phyloP scores from a whole-genome alignment of 2,329 filamentous ascomycete genomes.

The Aspergillus vadensis region DNA sequence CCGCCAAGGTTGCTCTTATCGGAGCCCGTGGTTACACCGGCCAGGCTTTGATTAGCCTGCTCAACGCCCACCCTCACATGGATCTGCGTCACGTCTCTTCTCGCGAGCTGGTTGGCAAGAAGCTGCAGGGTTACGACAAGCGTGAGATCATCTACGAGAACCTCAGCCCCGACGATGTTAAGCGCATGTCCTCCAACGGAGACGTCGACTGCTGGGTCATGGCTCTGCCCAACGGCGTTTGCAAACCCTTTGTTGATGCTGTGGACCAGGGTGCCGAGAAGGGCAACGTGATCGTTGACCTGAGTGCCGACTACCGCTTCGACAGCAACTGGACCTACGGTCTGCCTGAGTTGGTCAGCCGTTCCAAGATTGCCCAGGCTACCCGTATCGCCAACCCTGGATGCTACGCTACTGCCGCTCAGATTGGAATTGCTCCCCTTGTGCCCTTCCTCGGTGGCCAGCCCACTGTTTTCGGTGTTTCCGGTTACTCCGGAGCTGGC shows the following conservation, averaged over 20 bases:
- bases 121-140: conserved; percentile 88
- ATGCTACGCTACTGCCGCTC: conserved; percentile 91
- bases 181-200: conserved; percentile 77
- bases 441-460: conserved; percentile 75
- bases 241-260: conserved; percentile 90
- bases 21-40: conserved; percentile 94
- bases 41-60: conserved; percentile 81
- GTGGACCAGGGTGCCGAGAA: conserved; percentile 69
- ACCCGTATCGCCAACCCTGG: conserved; percentile 89
- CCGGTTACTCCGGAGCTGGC: conserved; percentile 91
- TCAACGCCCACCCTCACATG: conserved; percentile 86
- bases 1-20: conserved; percentile 81
- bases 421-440: conserved; percentile 83
- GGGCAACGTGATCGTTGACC: conserved; percentile 80
- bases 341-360: conserved; percentile 79
- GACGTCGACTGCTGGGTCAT: conserved; percentile 96
- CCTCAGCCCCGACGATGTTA: conserved; percentile 81
- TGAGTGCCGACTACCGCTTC: conserved; percentile 97
- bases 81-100: conserved; percentile 91
- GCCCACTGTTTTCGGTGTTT: conserved; percentile 86
- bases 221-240: conserved; percentile 93
- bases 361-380: conserved; percentile 73
- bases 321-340: conserved; percentile 84
- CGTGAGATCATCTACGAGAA: conserved; percentile 91
- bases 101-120: conserved; percentile 83